Base-by-base conservation (phyloP, 495 filamentous ascomycete species). In the Pyrenula massariospora region DNA sequence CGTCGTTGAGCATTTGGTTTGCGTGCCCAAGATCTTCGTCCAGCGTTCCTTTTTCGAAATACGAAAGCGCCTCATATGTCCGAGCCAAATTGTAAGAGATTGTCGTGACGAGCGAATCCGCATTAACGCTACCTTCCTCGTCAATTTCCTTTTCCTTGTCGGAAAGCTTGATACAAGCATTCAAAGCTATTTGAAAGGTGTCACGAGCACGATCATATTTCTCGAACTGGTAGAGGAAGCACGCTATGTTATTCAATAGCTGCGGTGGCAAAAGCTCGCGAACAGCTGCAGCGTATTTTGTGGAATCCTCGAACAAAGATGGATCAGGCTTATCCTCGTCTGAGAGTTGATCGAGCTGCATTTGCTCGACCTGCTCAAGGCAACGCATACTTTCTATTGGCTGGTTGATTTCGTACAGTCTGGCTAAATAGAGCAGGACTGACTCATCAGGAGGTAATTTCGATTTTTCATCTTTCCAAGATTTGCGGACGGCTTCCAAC, bases 41-140 rank as follows among this genome's bases (percentile, higher is more conserved):
- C 8, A 42, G 15, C 8, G 5, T 42, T 42, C 31, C 31, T 42
- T 42, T 42, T 5, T 8, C 31, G 31, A 15, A 8, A 15, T 15
- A 42, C 8, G 50, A 52, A 24, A 52, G 50, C 0, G 88, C 85
- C 68, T 98, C 93, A 63, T 95, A 95, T 22, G 89, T 92, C n/a
- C 93, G 81, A n/a, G 86, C 93, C 24, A 98, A 82, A 66, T 97
- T 98, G 72, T 90, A 98, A 60, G 86, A 91, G 62, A 98, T 91
- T 2, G 89, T 95, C 0, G 91, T 95, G 23, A 96, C 84, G 3
- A 98, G 78, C 1, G 90, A 88, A 65, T 97, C 93, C 0, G 82
- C 87, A 63, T 96, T 91, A n/a, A 81, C 68, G 2, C 79, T 79
- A 22, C 63, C 54, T 23, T 69, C 66, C 2, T 58, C 60, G 8